A percentile compares a stretch with the other conserved stretches of the same genome.
Evolutionary conservation across 1,284 basidiomycete genomes (phyloP).

Genomic region (Hemileia vastatrix): DNA sequence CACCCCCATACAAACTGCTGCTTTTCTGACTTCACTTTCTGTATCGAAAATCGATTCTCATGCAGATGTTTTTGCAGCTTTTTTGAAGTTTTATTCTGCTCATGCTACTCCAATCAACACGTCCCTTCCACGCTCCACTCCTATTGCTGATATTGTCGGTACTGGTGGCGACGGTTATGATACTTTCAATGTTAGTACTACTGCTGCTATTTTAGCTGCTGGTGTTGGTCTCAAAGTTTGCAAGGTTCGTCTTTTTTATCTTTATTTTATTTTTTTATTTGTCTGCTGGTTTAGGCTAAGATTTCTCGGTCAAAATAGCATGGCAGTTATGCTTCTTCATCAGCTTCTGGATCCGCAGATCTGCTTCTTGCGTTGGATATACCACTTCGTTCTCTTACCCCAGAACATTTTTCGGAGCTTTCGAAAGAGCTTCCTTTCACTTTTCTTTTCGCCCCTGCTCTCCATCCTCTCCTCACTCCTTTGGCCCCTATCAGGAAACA

Average conservation of each 20-base stretch:
- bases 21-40: too few species aligned
- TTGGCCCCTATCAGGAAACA: conserved; percentile 75
- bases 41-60: too few species aligned
- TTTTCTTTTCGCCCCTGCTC: conserved; percentile 88
- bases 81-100: too few species aligned
- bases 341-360: conserved; percentile 88
- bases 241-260: conserved; percentile 55
- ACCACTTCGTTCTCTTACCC: conserved; percentile 57
- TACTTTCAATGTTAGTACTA: conserved; percentile 94
- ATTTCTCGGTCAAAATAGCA: conserved; percentile 53
- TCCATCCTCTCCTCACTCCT: conserved; percentile 75
- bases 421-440: conserved; percentile 64
- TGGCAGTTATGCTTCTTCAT: conserved; percentile 85
- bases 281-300: neutral
- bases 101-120: too few species aligned
- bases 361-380: conserved; percentile 77
- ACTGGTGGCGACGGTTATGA: conserved; percentile 95
- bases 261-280: neutral
- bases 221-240: conserved; percentile 86
- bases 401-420: conserved; percentile 50
- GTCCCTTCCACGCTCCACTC: too few species aligned
- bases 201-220: conserved; percentile 85
- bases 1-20: too few species aligned
- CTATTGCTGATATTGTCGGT: conserved; percentile 53
- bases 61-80: too few species aligned